Conservation (phyloP, 352 stramenopile genomes). For the Phytophthora fragariae region DNA sequence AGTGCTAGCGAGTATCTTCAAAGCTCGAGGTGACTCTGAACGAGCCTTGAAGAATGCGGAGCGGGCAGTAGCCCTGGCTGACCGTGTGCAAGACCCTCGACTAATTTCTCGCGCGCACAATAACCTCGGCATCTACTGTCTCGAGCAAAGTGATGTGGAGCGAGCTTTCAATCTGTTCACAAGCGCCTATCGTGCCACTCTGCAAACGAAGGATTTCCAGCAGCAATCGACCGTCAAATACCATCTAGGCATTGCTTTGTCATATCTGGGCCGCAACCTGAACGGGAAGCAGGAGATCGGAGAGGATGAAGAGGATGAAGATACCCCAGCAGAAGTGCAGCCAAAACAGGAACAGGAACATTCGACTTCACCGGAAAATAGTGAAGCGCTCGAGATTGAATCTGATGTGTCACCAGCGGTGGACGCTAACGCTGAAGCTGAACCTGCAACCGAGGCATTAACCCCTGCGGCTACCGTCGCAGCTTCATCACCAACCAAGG, state of each 20-base stretch:
- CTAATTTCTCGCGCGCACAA: slow-evolving; percentile 49
- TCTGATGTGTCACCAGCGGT: not conserved
- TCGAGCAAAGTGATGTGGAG: slow-evolving; percentile 38
- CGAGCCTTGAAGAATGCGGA: slow-evolving; percentile 31
- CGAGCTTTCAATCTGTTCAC: slow-evolving; percentile 46
- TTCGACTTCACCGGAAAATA: not conserved
- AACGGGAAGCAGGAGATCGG: slow-evolving; percentile 24
- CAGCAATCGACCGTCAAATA: slow-evolving; percentile 53
- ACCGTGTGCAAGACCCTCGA: slow-evolving; percentile 23
- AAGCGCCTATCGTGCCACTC: slow-evolving; percentile 41
- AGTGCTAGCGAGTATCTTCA: slow-evolving; percentile 47
- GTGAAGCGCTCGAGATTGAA: not conserved
- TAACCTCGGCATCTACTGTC: slow-evolving; percentile 46
- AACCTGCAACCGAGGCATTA: not conserved
- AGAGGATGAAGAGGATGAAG: slow-evolving; percentile 34
- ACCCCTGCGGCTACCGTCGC: not conserved
- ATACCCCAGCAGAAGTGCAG: not conserved
- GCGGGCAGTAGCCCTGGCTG: slow-evolving; percentile 29
- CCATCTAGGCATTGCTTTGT: slow-evolving; percentile 49
- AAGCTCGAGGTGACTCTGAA: slow-evolving; percentile 27
- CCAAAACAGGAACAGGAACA: not conserved
- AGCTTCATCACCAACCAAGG: slow-evolving; percentile 1
- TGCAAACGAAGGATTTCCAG: slow-evolving; percentile 36
- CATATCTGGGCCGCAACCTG: slow-evolving; percentile 36
- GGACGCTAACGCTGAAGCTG: not conserved